Evolutionary conservation across 495 filamentous ascomycete genomes (phyloP).

Genomic region (Talaromyces stipitatus): DNA sequence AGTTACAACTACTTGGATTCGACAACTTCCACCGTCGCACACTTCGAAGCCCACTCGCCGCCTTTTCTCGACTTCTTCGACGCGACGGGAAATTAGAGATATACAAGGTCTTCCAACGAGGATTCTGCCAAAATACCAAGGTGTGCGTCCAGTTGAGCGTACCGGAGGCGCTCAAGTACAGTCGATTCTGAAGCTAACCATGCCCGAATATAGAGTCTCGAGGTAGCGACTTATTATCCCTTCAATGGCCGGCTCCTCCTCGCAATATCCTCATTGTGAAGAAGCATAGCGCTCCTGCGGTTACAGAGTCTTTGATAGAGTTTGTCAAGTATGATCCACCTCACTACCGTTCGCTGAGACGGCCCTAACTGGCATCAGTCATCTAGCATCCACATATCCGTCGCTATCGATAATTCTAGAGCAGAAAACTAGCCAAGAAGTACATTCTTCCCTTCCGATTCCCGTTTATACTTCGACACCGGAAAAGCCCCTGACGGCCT

Average conservation of each 20-base stretch:
- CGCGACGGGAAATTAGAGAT: constrained; percentile 33
- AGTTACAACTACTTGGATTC: neutral
- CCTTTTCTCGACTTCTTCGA: constrained; percentile 33
- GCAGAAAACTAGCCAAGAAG: constrained; percentile 57
- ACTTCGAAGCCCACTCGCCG: constrained; percentile 2
- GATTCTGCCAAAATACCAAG: constrained; percentile 43
- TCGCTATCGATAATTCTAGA: constrained; percentile 78
- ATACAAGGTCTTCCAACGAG: constrained; percentile 32
- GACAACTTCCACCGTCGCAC: neutral
- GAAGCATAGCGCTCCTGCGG: constrained; percentile 66
- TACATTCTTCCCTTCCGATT: constrained; percentile 68
- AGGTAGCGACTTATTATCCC: constrained; percentile 59
- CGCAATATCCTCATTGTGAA: constrained; percentile 86
- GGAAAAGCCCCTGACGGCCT: constrained; percentile 26
- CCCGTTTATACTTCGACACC: constrained; percentile 58
- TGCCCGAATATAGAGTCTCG: constrained; percentile 37
- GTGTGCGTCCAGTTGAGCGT: constrained; percentile 23
- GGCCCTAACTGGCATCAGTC: constrained; percentile 33
- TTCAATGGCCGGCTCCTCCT: constrained; percentile 84
- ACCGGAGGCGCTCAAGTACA: neutral
- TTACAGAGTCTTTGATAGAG: constrained; percentile 64
- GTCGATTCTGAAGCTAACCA: neutral
- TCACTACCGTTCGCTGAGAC: neutral
- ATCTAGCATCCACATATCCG: constrained; percentile 74
- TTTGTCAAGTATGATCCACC: constrained; percentile 54